These are phyloP conservation scores for Cyathus striatus DNA, from an alignment of 768 basidiomycete species.

Conservation along the genomic window DNA sequence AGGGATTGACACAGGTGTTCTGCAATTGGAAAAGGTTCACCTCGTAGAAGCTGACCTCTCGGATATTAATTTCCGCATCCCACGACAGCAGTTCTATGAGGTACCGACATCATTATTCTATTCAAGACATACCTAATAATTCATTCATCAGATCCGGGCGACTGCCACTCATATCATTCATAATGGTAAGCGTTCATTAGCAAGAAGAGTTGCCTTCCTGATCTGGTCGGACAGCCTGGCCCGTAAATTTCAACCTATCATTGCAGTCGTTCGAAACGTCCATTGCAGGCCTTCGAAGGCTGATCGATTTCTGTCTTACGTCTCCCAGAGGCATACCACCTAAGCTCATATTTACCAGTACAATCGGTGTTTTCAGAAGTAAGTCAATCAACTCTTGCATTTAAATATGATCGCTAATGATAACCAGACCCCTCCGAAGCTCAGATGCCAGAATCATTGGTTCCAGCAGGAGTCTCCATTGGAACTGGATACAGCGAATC, in stretches of 20 bases:
- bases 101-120: no score
- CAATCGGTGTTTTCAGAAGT: conserved; percentile 23
- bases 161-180: conserved; percentile 20
- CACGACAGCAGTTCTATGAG: conserved; percentile 9
- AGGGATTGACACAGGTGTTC: no score
- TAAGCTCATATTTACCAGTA: conserved; percentile 24
- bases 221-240: conserved; percentile 26
- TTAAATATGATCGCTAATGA: neutral
- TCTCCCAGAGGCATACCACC: conserved; percentile 13
- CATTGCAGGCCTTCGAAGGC: conserved; percentile 20
- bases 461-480: conserved; percentile 12
- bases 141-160: no score
- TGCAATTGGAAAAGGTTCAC: conserved; percentile 24
- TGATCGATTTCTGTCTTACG: conserved; percentile 25
- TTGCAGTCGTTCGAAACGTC: conserved; percentile 23
- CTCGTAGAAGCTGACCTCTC: conserved; percentile 14
- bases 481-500: conserved; percentile 32
- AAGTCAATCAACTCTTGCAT: neutral
- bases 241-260: conserved; percentile 28
- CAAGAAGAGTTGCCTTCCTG: neutral
- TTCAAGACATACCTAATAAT: no score
- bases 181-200: conserved; percentile 9
- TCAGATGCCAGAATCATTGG: conserved; percentile 7
- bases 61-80: conserved; percentile 25
- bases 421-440: no score